Evolutionary conservation across 1,284 basidiomycete species (phyloP).

Genomic region (Vanrija pseudolonga): DNA sequence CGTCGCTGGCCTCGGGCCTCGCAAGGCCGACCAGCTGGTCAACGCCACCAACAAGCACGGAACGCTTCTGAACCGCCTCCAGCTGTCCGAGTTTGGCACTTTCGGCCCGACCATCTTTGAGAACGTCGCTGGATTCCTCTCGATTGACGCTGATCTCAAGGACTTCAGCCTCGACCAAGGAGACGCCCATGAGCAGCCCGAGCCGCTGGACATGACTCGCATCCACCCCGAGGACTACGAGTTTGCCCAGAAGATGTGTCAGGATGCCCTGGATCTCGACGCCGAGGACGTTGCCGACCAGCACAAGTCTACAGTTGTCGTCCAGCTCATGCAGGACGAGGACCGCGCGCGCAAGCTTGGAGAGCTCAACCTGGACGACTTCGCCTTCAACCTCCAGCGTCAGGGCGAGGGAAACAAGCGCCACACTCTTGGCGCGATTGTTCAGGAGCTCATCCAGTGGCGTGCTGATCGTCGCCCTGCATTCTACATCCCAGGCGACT

Average conservation of each 20-base stretch:
- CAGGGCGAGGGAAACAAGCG: conserved; percentile 77
- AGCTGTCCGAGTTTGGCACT: conserved; percentile 67
- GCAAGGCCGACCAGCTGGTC: conserved; percentile 84
- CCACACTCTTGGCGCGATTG: conserved; percentile 81
- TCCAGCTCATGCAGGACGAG: conserved; percentile 79
- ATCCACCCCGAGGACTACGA: conserved; percentile 99
- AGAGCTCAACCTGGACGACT: conserved; percentile 93
- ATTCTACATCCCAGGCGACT: conserved; percentile 66
- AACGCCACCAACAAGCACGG: conserved; percentile 75
- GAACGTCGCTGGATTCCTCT: conserved; percentile 86
- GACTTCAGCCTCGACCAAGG: conserved; percentile 49
- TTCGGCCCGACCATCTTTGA: conserved; percentile 83
- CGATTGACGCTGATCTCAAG: conserved; percentile 69
- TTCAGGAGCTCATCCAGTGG: conserved; percentile 79
- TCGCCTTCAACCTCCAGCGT: conserved; percentile 80
- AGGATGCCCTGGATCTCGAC: conserved; percentile 90
- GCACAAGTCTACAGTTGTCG: conserved; percentile 76
- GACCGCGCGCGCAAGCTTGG: conserved; percentile 78
- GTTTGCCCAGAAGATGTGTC: conserved; percentile 96
- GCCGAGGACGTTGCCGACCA: conserved; percentile 89
- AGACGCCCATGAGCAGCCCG: conserved; percentile 66
- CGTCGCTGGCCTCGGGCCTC: conserved; percentile 88
- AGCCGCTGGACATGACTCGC: conserved; percentile 91
- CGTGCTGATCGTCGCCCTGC: conserved; percentile 72
- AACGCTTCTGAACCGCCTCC: conserved; percentile 73